Conservation (phyloP, 202 grass and related monocot genomes). For the Cymbopogon flexuosus region DNA sequence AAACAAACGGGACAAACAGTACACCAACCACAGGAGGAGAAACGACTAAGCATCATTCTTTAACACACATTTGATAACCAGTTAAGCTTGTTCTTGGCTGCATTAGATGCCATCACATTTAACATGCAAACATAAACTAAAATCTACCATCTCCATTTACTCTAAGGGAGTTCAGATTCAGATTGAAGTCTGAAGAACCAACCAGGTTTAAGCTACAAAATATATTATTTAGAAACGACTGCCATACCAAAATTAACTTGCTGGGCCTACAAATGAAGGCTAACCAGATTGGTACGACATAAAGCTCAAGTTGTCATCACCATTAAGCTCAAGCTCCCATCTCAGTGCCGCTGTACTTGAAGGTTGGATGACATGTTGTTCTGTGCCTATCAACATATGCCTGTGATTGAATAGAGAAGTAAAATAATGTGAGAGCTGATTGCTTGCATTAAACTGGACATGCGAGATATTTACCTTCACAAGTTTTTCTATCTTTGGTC, state of each 20-base stretch:
- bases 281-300: conserved; percentile 1
- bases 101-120: conserved; percentile 20
- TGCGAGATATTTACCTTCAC: conserved; percentile 48
- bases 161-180: conserved; percentile 20
- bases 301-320: conserved; percentile 16
- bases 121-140: conserved; percentile 35
- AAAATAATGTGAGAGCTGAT: conserved; percentile 18
- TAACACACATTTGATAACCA: conserved; percentile 27
- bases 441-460: conserved; percentile 4
- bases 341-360: neutral
- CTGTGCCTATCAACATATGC: conserved; percentile 50
- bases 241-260: conserved; percentile 26
- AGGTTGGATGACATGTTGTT: conserved; percentile 23
- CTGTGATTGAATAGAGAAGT: conserved; percentile 32
- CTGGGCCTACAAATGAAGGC: conserved; percentile 4
- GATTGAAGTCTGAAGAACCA: conserved; percentile 30
- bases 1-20: neutral
- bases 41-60: conserved; percentile 9
- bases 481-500: conserved; percentile 56
- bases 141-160: conserved; percentile 21
- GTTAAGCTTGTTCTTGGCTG: conserved; percentile 6
- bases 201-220: conserved; percentile 35
- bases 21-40: neutral
- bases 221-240: conserved; percentile 37
- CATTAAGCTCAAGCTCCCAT: conserved; percentile 26